Conservation (phyloP, 768 basidiomycete genomes). For the Baorangia bicolor region DNA sequence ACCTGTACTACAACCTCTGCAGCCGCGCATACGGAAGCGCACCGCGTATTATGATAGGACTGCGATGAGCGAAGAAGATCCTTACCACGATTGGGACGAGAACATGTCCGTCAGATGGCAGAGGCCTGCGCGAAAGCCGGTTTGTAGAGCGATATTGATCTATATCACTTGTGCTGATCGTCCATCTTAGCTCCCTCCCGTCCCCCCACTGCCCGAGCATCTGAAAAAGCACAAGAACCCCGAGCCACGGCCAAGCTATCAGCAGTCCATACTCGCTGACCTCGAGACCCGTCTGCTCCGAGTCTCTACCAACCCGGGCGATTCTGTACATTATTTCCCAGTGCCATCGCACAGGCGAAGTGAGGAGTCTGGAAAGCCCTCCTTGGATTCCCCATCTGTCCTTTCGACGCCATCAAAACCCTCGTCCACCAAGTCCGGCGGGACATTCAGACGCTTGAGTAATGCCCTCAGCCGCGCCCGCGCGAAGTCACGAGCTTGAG, state of each 20-base stretch:
- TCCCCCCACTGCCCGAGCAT: slow-evolving; percentile 30
- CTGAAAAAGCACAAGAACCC: slow-evolving; percentile 14
- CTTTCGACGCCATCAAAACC: slow-evolving; percentile 22
- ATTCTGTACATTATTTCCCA: slow-evolving; percentile 36
- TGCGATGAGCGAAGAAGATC: slow-evolving; percentile 35
- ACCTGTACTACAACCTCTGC: slow-evolving; percentile 30
- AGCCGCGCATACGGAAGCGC: slow-evolving; percentile 33
- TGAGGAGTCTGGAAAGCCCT: slow-evolving; percentile 26
- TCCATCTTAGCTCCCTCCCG: slow-evolving; percentile 22
- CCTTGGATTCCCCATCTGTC: slow-evolving; percentile 32
- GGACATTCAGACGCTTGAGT: slow-evolving; percentile 21
- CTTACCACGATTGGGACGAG: slow-evolving; percentile 36
- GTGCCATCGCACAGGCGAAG: slow-evolving; percentile 34
- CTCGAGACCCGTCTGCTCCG: slow-evolving; percentile 31
- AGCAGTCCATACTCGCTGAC: slow-evolving; percentile 32
- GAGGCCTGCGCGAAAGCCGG: slow-evolving; percentile 14
- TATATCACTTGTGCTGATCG: not conserved
- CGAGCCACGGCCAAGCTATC: slow-evolving; percentile 25
- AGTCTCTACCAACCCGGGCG: slow-evolving; percentile 24
- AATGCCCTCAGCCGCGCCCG: slow-evolving; percentile 22
- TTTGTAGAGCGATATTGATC: slow-evolving; percentile 10
- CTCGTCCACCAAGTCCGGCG: slow-evolving; percentile 20
- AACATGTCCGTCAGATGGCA: slow-evolving; percentile 31
- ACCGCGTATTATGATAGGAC: slow-evolving; percentile 31
- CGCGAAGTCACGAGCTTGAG: slow-evolving; percentile 15